phyloP scores from a whole-genome alignment of 805 yeast species.

The Lipomyces lipofer region DNA sequence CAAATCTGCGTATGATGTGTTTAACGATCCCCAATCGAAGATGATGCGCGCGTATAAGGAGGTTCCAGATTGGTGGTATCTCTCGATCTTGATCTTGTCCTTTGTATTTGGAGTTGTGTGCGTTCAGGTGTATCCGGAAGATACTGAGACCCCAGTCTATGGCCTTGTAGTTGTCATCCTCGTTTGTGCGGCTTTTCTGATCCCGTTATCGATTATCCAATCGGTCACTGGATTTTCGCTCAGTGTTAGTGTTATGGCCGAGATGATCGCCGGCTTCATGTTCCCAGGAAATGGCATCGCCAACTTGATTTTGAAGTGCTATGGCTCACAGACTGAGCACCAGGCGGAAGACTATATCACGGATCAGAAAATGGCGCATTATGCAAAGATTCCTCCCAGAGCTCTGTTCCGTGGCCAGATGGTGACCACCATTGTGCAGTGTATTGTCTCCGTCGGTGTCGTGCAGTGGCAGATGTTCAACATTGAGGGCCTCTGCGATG shows the following conservation, averaged over 20 bases:
- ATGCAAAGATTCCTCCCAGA: slow-evolving; percentile 63
- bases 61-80: slow-evolving; percentile 67
- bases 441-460: slow-evolving; percentile 47
- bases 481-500: slow-evolving; percentile 47
- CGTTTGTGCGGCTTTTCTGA: slow-evolving; percentile 55
- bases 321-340: slow-evolving; percentile 56
- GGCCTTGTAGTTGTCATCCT: slow-evolving; percentile 58
- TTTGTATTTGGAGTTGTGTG: slow-evolving; percentile 48
- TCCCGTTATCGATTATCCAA: slow-evolving; percentile 62
- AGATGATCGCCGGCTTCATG: slow-evolving; percentile 64
- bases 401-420: slow-evolving; percentile 56
- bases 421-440: slow-evolving; percentile 48
- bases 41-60: slow-evolving; percentile 59
- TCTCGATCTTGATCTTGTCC: slow-evolving; percentile 47
- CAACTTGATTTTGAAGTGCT: slow-evolving; percentile 61
- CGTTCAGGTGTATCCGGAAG: slow-evolving; percentile 45
- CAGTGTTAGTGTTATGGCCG: slow-evolving; percentile 63
- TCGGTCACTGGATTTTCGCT: slow-evolving; percentile 63
- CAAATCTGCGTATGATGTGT: slow-evolving; percentile 28
- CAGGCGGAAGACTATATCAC: slow-evolving; percentile 57
- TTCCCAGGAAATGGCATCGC: slow-evolving; percentile 64
- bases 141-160: slow-evolving; percentile 59
- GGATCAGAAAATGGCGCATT: slow-evolving; percentile 66
- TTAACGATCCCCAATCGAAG: slow-evolving; percentile 53
- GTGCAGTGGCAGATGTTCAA: slow-evolving; percentile 46